These are phyloP conservation scores for Gloeostereum incarnatum DNA, from an alignment of 768 basidiomycete species.

Conservation along the genomic window DNA sequence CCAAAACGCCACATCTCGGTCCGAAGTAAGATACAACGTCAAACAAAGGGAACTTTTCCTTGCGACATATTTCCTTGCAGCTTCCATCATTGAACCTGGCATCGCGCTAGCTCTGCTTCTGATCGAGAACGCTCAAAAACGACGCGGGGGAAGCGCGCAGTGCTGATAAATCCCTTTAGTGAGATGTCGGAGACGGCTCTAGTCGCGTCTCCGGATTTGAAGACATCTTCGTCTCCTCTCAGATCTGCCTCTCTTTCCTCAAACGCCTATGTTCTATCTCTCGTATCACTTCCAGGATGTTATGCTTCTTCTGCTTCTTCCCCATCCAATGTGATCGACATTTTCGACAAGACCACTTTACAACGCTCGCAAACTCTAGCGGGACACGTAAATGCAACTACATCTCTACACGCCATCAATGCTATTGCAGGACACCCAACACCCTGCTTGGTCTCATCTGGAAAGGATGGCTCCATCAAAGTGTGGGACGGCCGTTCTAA, in stretches of 20 bases:
- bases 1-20: too few species aligned
- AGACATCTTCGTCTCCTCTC: slow-evolving; percentile 10
- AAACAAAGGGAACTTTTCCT: too few species aligned
- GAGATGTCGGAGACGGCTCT: too few species aligned
- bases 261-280: slow-evolving; percentile 51
- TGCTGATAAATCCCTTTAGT: too few species aligned
- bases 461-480: slow-evolving; percentile 62
- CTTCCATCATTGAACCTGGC: too few species aligned
- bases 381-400: slow-evolving; percentile 52
- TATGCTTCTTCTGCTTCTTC: slow-evolving; percentile 59
- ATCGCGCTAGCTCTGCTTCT: too few species aligned
- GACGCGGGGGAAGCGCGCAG: too few species aligned
- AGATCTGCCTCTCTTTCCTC: slow-evolving; percentile 24
- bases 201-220: slow-evolving; percentile 18
- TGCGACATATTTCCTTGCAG: too few species aligned
- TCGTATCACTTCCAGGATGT: slow-evolving; percentile 34
- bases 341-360: slow-evolving; percentile 55
- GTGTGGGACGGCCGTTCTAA: slow-evolving; percentile 67
- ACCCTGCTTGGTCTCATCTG: slow-evolving; percentile 50
- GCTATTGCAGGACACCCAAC: slow-evolving; percentile 30
- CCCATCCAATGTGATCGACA: slow-evolving; percentile 55
- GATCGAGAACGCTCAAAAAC: too few species aligned
- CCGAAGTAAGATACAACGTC: too few species aligned
- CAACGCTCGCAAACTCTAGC: slow-evolving; percentile 33
- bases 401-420: slow-evolving; percentile 38